phyloP scores from a whole-genome alignment of 106 monocot genomes.

The Platanthera guangdongensis region DNA sequence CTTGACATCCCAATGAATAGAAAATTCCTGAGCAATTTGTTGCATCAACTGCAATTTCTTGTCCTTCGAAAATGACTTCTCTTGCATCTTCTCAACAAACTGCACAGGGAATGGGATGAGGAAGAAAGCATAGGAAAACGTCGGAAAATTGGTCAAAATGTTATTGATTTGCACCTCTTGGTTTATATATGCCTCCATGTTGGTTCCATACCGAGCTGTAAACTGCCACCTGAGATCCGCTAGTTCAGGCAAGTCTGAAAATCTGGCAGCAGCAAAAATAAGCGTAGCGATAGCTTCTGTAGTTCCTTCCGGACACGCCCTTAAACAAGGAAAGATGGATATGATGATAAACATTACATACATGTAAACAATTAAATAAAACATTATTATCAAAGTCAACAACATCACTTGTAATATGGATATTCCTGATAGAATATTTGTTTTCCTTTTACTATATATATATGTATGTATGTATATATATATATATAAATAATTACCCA shows the following conservation, averaged over 20 bases:
- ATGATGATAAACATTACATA: background rate
- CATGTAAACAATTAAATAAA: too few species aligned
- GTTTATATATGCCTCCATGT: constrained; percentile 46
- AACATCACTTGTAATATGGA: too few species aligned
- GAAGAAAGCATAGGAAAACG: background rate
- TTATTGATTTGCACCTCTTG: constrained; percentile 28
- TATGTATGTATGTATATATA: too few species aligned
- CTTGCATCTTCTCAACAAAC: constrained; percentile 53
- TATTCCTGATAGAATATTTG: too few species aligned
- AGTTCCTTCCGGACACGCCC: constrained; percentile 68
- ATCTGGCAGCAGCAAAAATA: constrained; percentile 82
- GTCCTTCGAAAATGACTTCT: constrained; percentile 46
- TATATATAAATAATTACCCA: too few species aligned
- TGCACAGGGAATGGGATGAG: constrained; percentile 9
- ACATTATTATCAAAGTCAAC: too few species aligned
- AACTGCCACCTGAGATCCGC: constrained; percentile 52
- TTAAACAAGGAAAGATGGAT: background rate
- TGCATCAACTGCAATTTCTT: constrained; percentile 67
- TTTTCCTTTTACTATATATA: too few species aligned
- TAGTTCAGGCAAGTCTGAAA: constrained; percentile 75
- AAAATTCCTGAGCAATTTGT: constrained; percentile 58
- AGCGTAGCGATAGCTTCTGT: constrained; percentile 66
- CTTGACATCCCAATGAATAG: constrained; percentile 38
- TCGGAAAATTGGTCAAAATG: background rate
- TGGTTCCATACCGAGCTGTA: constrained; percentile 40